Percentiles rank a stretch among this genome's conserved stretches.
phyloP scores from a whole-genome alignment of 2,329 filamentous ascomycete genomes.

The Penicillium sp. region DNA sequence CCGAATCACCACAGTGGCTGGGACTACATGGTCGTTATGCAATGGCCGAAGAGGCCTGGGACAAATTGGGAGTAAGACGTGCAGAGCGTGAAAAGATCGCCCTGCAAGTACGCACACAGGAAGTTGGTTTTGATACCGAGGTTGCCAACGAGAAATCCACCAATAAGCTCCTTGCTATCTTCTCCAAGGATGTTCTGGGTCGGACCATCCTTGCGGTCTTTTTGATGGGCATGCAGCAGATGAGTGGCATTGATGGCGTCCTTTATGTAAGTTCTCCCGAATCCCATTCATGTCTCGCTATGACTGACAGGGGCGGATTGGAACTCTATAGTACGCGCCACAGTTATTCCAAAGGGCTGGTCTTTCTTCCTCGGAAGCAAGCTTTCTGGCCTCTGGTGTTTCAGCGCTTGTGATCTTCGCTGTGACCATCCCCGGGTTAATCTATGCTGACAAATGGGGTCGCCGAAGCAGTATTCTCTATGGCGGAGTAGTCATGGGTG shows the following conservation, averaged over 20 bases:
- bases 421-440: slow-evolving; percentile 57
- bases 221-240: slow-evolving; percentile 59
- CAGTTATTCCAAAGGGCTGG: slow-evolving; percentile 61
- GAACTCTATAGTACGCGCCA: slow-evolving; percentile 54
- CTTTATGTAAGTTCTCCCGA: slow-evolving; percentile 51
- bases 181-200: slow-evolving; percentile 45
- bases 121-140: background rate
- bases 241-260: slow-evolving; percentile 63
- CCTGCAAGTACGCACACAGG: slow-evolving; percentile 26
- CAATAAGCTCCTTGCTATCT: slow-evolving; percentile 33
- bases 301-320: background rate
- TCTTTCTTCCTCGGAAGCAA: slow-evolving; percentile 52
- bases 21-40: slow-evolving; percentile 47
- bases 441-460: slow-evolving; percentile 59
- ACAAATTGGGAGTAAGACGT: slow-evolving; percentile 45
- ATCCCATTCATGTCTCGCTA: background rate
- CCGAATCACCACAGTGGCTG: slow-evolving; percentile 61
- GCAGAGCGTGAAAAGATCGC: slow-evolving; percentile 50
- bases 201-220: slow-evolving; percentile 56
- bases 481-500: slow-evolving; percentile 53
- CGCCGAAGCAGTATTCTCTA: slow-evolving; percentile 55
- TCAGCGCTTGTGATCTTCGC: slow-evolving; percentile 59
- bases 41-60: slow-evolving; percentile 48
- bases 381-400: slow-evolving; percentile 62
- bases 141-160: slow-evolving; percentile 1